Percentiles rank a stretch among this genome's conserved stretches.
phyloP scores from a whole-genome alignment of 768 basidiomycete species.

The Mycena indigotica region DNA sequence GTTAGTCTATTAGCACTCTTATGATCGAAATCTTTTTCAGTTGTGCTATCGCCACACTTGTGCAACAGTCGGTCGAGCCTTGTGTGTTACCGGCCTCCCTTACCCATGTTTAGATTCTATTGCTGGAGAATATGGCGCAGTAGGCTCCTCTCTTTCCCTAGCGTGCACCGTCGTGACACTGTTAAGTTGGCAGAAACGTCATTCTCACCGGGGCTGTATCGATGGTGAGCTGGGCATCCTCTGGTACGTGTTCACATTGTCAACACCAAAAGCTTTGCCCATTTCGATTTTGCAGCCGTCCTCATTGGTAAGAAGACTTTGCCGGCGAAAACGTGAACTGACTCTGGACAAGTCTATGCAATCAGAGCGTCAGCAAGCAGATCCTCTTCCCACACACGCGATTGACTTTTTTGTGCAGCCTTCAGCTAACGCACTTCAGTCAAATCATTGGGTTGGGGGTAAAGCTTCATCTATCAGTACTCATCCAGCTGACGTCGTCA shows the following conservation, averaged over 20 bases:
- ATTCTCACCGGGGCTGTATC: slow-evolving; percentile 12
- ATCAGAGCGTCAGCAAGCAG: slow-evolving; percentile 8
- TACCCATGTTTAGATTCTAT: slow-evolving; percentile 13
- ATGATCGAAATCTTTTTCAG: slow-evolving; percentile 25
- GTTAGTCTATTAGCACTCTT: slow-evolving; percentile 10
- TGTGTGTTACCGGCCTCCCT: neutral
- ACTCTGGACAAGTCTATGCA: slow-evolving; percentile 13
- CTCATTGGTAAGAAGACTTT: neutral
- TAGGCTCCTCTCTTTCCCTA: neutral
- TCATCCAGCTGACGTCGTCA: neutral
- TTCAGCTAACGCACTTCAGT: neutral
- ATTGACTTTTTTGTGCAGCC: slow-evolving; percentile 1
- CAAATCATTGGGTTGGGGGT: slow-evolving; percentile 13
- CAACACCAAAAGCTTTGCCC: neutral
- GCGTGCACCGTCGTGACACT: neutral
- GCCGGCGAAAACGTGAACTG: neutral
- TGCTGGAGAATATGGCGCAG: slow-evolving; percentile 23
- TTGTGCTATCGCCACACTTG: slow-evolving; percentile 20
- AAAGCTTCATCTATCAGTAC: neutral
- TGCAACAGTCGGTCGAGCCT: slow-evolving; percentile 15
- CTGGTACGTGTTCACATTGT: slow-evolving; percentile 3
- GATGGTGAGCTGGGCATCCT: slow-evolving; percentile 19
- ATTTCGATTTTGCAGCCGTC: neutral
- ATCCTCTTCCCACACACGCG: neutral
- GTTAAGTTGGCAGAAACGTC: slow-evolving; percentile 13